Base-by-base conservation (phyloP, 495 filamentous ascomycete genomes). In the Penicillium silybi region DNA sequence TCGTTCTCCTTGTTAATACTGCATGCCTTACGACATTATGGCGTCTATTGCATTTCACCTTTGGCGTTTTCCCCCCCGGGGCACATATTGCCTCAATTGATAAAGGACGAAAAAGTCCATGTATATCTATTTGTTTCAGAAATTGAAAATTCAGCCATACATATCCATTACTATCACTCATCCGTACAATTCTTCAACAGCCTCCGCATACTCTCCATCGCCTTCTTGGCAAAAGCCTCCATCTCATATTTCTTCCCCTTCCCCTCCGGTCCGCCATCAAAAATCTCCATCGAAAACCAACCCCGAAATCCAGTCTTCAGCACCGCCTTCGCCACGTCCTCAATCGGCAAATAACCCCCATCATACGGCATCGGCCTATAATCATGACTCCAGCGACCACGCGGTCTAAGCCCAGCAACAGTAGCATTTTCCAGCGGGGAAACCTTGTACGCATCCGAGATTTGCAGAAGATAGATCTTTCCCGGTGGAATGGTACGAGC, bases 381-480 rank as follows among this genome's bases (percentile, higher is more conserved):
- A 53, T 82, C 80, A 66, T 85, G 81, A 54, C 87, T 91, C 88
- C 89, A 92, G 23, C 77, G 70, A 2, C 76, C 84, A 16, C 84
- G 70, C 9, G 87, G 80, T 38, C 82, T 61, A 32, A 84, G 53
- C 0, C 79, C 82, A 8, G 62, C 60, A 1, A 58, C 44, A 44
- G 76, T 64, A 13, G 70, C 65, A 27, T 74, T 61, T 2, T 88
- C 51, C 3, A 85, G 84, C 19, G 59, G 44, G 0, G 69, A 60
- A 2, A 81, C 74, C 57, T 75, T 81, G 57, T 90, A 90, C n/a
- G 88, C 89, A 67, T 92, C 89, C 10, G 78, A 85, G 44, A 92
- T 85, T 66, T 92, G 88, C 17, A 92, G 62, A 2, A 92, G 66
- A 61, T 81, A 90, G 34, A 92, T 90, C 65, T 89, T 91, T 19